Conservation (phyloP, 1,284 basidiomycete species). For the Ustilago esculenta region DNA sequence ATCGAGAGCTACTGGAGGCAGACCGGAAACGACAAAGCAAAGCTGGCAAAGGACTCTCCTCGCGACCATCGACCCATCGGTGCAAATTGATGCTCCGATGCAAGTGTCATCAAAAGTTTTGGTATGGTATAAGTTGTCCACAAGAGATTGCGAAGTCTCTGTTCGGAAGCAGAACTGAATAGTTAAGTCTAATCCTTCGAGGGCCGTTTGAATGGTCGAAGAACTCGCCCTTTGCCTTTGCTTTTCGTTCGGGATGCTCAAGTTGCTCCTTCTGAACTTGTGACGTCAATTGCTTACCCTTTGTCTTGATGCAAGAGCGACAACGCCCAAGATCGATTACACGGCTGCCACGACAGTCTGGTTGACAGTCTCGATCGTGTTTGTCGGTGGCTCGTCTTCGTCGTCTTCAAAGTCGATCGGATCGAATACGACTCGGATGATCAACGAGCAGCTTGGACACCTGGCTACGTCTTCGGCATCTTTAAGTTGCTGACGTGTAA, state of each 20-base stretch:
- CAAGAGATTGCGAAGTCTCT: slow-evolving; percentile 57
- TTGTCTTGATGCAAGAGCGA: too few species aligned
- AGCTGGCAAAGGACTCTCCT: not conserved
- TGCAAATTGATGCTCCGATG: not conserved
- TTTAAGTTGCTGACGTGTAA: slow-evolving; percentile 81
- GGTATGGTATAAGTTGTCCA: slow-evolving; percentile 53
- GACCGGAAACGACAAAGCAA: not conserved
- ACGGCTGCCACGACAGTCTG: slow-evolving; percentile 24
- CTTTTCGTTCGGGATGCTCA: not conserved
- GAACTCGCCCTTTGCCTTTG: not conserved
- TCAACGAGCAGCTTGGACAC: slow-evolving; percentile 93
- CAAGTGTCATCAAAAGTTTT: slow-evolving; percentile 40
- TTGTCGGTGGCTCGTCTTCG: slow-evolving; percentile 22
- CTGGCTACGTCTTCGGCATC: slow-evolving; percentile 95
- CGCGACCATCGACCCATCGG: slow-evolving; percentile 17
- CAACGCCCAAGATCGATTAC: too few species aligned
- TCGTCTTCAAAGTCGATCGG: slow-evolving; percentile 73
- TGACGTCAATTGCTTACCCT: slow-evolving; percentile 18
- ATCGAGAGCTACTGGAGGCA: not conserved
- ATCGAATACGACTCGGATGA: slow-evolving; percentile 93
- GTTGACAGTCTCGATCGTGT: slow-evolving; percentile 16
- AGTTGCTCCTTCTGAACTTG: not conserved
- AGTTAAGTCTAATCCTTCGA: slow-evolving; percentile 42
- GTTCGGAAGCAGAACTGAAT: slow-evolving; percentile 57
- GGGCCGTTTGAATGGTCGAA: not conserved